Base-by-base conservation (phyloP, 305 asterid species). In the Rubia peregrina region DNA sequence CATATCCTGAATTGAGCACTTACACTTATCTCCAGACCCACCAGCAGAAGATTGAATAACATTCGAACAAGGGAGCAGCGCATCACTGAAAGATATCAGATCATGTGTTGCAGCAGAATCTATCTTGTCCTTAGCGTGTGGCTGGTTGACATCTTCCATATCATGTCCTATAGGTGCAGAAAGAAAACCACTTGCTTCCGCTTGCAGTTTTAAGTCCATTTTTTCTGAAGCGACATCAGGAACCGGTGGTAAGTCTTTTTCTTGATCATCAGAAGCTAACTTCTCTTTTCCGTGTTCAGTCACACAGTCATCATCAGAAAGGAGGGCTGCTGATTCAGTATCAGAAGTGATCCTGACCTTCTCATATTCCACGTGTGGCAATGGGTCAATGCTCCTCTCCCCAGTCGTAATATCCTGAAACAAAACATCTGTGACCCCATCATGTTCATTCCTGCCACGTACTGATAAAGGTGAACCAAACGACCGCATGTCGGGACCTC, bases 261-360 rank as follows among this genome's bases (percentile, higher is more conserved):
- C 61, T 12, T 21, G 71, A 68, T 49, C 62, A 68, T 78, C 56
- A 67, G 78, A 68, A 55, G 33, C 63, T n/a, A 80, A 62, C 61
- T 82, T 83, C 64, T 70, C 81, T 69, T 65, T 71, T 2, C 77
- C 68, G 19, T 61, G 48, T 72, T 77, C 86, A 67, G 59, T 76
- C 68, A 78, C 83, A 82, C 65, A 67, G 46, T 70, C 88, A 70
- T 78, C 74, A 49, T 86, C 89, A 0, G 87, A 84, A 22, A 75
- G 56, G 22, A 74, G 77, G 63, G 80, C 79, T 63, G 82, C 90
- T 43, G 92, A 86, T 76, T 82, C 88, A 61, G 82, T 68, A 63
- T 83, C 90, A 36, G 92, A 87, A 43, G 70, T 72, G 75, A 74
- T 85, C 71, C 83, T 83, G 59, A 87, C 76, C 78, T 79, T 80